Base-by-base conservation (phyloP, 164 flowering plant genomes). In the Liriodendron chinense region DNA sequence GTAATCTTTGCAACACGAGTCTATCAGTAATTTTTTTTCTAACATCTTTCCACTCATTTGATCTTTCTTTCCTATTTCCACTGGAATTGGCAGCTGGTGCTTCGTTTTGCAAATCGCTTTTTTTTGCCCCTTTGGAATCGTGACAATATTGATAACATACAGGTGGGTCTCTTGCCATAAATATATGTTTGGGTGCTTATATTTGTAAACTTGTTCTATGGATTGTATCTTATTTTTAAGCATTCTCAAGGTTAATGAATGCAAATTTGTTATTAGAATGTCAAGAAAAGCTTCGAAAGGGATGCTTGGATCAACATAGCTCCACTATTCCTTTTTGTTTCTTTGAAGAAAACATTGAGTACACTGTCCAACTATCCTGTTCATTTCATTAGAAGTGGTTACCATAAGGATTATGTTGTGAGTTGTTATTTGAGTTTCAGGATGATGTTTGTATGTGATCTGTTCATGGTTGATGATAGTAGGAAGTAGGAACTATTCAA, bases 41-140 rank as follows among this genome's bases (percentile, higher is more conserved):
- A 6, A 8, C 22, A 48, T 47, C 23, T 48, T 21, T 64, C 25
- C 65, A 28, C 25, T 25, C 1, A n/a, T 34, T 28, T 73, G 65
- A 72, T 69, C 12, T 64, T 61, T 14, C 13, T 73, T 62, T 70
- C n/a, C 70, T 59, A 24, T 47, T 16, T 71, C 26, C 23, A 73
- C 63, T 72, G 26, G 50, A 80, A 65, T 72, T 64, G 75, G 83
- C 90, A 91, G 95, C 77, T 91, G 86, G 95, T 91, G 72, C 92
- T 91, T 78, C 95, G 93, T 62, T 91, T 91, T 83, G 93, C 95
- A 73, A 91, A 91, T 78, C 93, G 95, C 65, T 79, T 90, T 56
- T 90, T 90, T 76, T 76, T 90, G 76, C 94, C 94, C 47, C 90
- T 90, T 1, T 89, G 94, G 94, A 90, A 89, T 50, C 92, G 94